Percentiles rank a stretch among this genome's conserved stretches.
These are phyloP conservation scores for Pythium vanterpoolii DNA, from an alignment of 352 stramenopile genomes.

Conservation along the genomic window DNA sequence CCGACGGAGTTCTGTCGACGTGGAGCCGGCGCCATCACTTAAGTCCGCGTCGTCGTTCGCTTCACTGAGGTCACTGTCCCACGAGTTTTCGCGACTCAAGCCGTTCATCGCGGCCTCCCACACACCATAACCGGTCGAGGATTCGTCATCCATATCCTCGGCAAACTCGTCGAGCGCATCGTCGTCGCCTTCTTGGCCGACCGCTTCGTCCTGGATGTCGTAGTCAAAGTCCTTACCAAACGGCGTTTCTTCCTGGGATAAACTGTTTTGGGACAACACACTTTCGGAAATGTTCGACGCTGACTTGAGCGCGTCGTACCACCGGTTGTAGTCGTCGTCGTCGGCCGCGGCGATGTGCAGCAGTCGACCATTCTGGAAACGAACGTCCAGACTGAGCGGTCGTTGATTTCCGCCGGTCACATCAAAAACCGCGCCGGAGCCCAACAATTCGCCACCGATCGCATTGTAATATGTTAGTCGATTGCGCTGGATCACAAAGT, in stretches of 20 bases:
- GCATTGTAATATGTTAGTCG: constrained; percentile 55
- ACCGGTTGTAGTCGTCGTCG: constrained; percentile 46
- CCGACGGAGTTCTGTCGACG: constrained; percentile 15
- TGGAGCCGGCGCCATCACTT: constrained; percentile 5
- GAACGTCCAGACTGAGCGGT: constrained; percentile 63
- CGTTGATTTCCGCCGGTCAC: constrained; percentile 48
- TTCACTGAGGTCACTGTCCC: constrained; percentile 28
- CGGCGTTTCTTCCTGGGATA: constrained; percentile 16
- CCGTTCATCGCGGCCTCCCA: constrained; percentile 66
- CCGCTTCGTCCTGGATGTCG: constrained; percentile 28
- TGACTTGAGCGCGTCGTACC: constrained; percentile 44
- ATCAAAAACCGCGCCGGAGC: constrained; percentile 67
- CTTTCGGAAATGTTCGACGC: constrained; percentile 67
- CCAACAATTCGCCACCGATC: constrained; percentile 38
- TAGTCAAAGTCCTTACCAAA: constrained; percentile 61
- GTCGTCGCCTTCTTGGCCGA: background rate
- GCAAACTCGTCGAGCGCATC: constrained; percentile 29
- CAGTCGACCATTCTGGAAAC: constrained; percentile 70
- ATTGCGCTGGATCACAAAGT: constrained; percentile 67
- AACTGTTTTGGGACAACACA: constrained; percentile 44
- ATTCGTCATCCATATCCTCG: constrained; percentile 13
- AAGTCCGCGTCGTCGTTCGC: constrained; percentile 7
- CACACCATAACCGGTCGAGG: constrained; percentile 32
- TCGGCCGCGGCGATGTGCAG: constrained; percentile 62
- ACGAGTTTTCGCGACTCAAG: constrained; percentile 31